Percentiles rank a stretch among this genome's conserved stretches.
These are phyloP conservation scores for Kondoa subrosea DNA, from an alignment of 768 basidiomycete genomes.

Conservation along the genomic window DNA sequence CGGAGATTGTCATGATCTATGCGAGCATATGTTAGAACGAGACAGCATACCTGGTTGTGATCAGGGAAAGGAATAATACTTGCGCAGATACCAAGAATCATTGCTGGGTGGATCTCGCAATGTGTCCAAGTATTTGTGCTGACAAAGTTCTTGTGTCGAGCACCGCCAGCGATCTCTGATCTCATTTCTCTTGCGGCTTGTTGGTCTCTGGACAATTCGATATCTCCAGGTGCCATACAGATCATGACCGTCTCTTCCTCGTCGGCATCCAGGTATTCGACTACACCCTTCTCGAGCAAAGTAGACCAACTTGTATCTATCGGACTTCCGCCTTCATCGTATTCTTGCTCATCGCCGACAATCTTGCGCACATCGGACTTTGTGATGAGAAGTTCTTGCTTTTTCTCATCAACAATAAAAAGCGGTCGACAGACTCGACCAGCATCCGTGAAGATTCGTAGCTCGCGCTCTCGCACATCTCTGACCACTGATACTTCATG, in stretches of 20 bases:
- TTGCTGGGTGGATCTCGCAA: conserved; percentile 97
- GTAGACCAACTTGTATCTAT: conserved; percentile 55
- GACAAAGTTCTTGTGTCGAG: conserved; percentile 54
- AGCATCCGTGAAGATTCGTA: conserved; percentile 87
- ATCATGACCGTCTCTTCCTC: conserved; percentile 99
- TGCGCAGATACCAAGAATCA: conserved; percentile 97
- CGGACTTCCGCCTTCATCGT: conserved; percentile 59
- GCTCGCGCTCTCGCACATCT: conserved; percentile 87
- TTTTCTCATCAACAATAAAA: conserved; percentile 69
- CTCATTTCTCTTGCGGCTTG: conserved; percentile 31
- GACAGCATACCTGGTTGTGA: conserved; percentile 67
- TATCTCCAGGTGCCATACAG: conserved; percentile 90
- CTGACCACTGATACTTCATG: conserved; percentile 93
- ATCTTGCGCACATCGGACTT: conserved; percentile 71
- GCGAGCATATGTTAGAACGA: not conserved
- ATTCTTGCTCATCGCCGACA: conserved; percentile 27
- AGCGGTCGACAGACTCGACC: conserved; percentile 92
- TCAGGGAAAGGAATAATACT: conserved; percentile 99
- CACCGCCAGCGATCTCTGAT: conserved; percentile 64
- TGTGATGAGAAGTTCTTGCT: conserved; percentile 54
- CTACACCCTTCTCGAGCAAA: conserved; percentile 66
- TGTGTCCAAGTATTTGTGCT: conserved; percentile 88
- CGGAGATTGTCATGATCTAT: not conserved
- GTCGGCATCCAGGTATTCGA: conserved; percentile 91
- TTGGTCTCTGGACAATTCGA: conserved; percentile 62